Percentiles rank a stretch among this genome's conserved stretches.
These are phyloP conservation scores for Exutisphaerella laricina DNA, from an alignment of 2,329 filamentous ascomycete species.

Conservation along the genomic window DNA sequence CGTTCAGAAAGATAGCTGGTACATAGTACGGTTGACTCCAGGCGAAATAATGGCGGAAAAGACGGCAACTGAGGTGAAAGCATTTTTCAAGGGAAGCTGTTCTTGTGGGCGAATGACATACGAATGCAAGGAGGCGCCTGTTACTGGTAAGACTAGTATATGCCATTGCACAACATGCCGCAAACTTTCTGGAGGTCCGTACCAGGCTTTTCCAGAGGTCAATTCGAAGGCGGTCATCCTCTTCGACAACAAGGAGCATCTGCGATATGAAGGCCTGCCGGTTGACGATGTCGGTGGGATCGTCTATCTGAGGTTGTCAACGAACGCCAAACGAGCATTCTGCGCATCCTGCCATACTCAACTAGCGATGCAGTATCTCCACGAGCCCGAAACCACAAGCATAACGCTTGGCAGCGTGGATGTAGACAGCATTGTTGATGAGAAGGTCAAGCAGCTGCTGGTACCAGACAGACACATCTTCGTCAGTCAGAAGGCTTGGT, in stretches of 20 bases:
- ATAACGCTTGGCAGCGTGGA: conserved; percentile 18
- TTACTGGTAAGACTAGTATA: not conserved
- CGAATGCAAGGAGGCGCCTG: conserved; percentile 15
- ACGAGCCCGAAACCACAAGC: conserved; percentile 9
- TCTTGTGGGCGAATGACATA: conserved; percentile 24
- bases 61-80: too few species aligned
- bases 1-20: too few species aligned
- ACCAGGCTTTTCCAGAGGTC: conserved; percentile 20
- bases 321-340: conserved; percentile 16
- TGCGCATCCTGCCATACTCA: conserved; percentile 20
- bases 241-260: conserved; percentile 17
- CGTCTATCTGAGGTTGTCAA: conserved; percentile 13
- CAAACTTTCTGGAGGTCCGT: conserved; percentile 22
- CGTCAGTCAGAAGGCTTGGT: conserved; percentile 21
- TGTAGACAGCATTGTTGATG: conserved; percentile 15
- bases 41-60: too few species aligned
- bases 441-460: conserved; percentile 16
- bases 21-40: too few species aligned
- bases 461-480: conserved; percentile 17
- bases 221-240: conserved; percentile 12
- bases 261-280: conserved; percentile 22
- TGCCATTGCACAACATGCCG: conserved; percentile 25
- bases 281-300: conserved; percentile 16
- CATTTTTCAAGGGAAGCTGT: conserved; percentile 24
- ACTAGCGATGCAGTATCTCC: conserved; percentile 23